Evolutionary conservation across 495 filamentous ascomycete species (phyloP), one percentile per base, ranked within the genome.

Genomic region (Entonaema liquescens): DNA sequence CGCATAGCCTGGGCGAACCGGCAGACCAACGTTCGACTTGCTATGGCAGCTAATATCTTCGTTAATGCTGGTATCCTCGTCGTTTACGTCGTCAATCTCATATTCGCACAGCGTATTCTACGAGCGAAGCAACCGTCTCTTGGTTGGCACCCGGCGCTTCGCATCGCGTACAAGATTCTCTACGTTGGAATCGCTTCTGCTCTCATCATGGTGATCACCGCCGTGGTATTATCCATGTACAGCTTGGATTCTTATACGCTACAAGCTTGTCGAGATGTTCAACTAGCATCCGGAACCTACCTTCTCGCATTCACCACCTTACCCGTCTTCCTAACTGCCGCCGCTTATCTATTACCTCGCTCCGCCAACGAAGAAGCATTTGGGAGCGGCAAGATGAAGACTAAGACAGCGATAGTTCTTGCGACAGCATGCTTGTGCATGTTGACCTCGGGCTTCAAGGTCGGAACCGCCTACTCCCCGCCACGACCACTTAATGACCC

Each of bases 61-160:
- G 88, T 95, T 31, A 85, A 88, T 9, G 92, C 92, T 0, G 95
- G 94, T 21, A 86, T 95, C 5, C 71, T 97, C 40, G 69, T 97
- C 6, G 78, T 96, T 9, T 97, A 91, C 76, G 79, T 97, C 65
- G 77, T 93, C 75, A 95, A 97, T 76, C 80, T 97, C 44, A 83
- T 95, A 73, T 94, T 93, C 72, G 83, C 91, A 0, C 92, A 95
- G 75, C 89, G 94, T 31, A 88, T 97, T 40, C 67, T 95, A 5
- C 85, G 94, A 42, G 91, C 91, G 1, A 85, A 84, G 8, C 91
- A 94, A 55, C 95, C 93, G 0, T 71, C 77, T 2, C 70, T 93
- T 49, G 92, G 93, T 28, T 93, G 91, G 91, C 81, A 86, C 40
- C 81, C 67, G 1, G 44, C 76, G 8, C 78, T 88, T 38, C 80